These are phyloP conservation scores for Cryphonectria japonica DNA, from an alignment of 2,329 filamentous ascomycete genomes.

Conservation along the genomic window DNA sequence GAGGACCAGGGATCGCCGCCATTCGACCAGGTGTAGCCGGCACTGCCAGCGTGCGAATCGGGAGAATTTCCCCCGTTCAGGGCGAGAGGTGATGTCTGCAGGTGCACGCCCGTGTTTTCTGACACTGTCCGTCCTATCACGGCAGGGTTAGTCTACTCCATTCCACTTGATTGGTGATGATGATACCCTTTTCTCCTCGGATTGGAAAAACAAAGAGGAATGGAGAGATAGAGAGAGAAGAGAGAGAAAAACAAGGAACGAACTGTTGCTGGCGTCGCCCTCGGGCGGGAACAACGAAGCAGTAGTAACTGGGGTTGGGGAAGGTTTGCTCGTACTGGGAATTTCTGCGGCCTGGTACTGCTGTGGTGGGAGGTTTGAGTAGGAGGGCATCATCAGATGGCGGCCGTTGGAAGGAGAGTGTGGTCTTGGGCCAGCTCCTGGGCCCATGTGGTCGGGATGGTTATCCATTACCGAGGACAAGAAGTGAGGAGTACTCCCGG, in stretches of 20 bases:
- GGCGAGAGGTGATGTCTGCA: slow-evolving; percentile 27
- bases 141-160: slow-evolving; percentile 18
- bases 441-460: slow-evolving; percentile 29
- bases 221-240: slow-evolving; percentile 35
- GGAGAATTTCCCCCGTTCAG: slow-evolving; percentile 28
- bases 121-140: slow-evolving; percentile 27
- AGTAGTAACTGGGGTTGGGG: slow-evolving; percentile 33
- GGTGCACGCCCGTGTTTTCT: slow-evolving; percentile 26
- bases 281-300: slow-evolving; percentile 52
- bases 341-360: slow-evolving; percentile 53
- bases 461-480: slow-evolving; percentile 26
- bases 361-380: slow-evolving; percentile 53
- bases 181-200: not conserved
- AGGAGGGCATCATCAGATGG: slow-evolving; percentile 30
- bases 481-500: not conserved
- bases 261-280: slow-evolving; percentile 40
- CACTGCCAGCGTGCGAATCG: slow-evolving; percentile 27
- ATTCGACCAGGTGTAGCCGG: slow-evolving; percentile 28
- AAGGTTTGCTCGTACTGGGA: slow-evolving; percentile 46
- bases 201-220: slow-evolving; percentile 35
- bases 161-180: not conserved
- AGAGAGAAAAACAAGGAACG: slow-evolving; percentile 16
- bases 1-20: slow-evolving; percentile 27
- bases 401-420: slow-evolving; percentile 21
- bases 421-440: slow-evolving; percentile 22